Base-by-base conservation (phyloP, 2,329 filamentous ascomycete species). In the Alternaria ethzedia region DNA sequence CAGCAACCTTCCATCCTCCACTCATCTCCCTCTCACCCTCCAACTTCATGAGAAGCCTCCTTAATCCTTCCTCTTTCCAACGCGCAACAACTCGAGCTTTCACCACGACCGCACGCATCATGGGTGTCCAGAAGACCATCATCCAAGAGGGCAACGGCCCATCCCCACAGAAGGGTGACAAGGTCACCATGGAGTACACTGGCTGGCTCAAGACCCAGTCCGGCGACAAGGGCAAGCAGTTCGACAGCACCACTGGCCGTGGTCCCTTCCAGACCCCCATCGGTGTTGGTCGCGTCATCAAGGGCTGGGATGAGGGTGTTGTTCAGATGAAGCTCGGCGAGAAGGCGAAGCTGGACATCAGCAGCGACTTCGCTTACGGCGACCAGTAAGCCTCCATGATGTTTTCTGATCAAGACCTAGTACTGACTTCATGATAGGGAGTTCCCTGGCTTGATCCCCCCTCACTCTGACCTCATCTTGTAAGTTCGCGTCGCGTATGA, bases 261-360 rank as follows among this genome's bases (percentile, higher is more conserved):
- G 90, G 89, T 55, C 87, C 92, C 78, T 96, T 97, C 79, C 83
- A 88, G 69, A 91, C 89, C 64, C 76, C 81, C 62, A 97, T 98
- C 80, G 95, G 95, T 57, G 85, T 91, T 70, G 93, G 93, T 60
- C 85, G 87, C 77, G 91, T 98, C 78, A 97, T 98, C 83, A 88
- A 88, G 84, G 94, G 83, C 67, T 84, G 83, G 83, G 83, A 85
- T 66, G 82, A 97, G 83, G 94, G 91, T 70, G 72, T 73, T 45
- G 64, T 71, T n/a, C 84, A 88, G 78, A 97, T 98, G 94, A 90
- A 90, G 80, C 85, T 96, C 59, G 94, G 94, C 79, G 95, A 97
- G 87, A 94, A 92, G 86, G 90, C 93, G 57, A 91, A 88, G 52
- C 86, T 98, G 65, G 91, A 91, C 72, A 97, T 97, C 78, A 87